Conservation (phyloP, 345 rosid genomes). For the Cardiospermum halicacabum region DNA sequence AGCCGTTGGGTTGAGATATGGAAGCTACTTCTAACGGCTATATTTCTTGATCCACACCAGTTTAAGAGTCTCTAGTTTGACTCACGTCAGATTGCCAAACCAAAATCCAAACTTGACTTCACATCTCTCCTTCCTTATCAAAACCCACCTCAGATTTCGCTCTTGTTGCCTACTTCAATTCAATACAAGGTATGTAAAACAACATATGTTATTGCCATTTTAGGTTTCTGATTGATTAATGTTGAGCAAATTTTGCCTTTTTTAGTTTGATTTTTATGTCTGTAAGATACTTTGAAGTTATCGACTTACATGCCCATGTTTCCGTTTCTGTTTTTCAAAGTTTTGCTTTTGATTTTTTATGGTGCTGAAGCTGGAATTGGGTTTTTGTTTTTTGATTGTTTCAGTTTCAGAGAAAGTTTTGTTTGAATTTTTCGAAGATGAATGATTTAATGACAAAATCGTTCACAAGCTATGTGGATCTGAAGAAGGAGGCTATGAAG, state of each 20-base stretch:
- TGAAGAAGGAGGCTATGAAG: slow-evolving; percentile 87
- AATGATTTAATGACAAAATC: slow-evolving; percentile 97
- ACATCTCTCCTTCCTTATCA: slow-evolving; percentile 4
- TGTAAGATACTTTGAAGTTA: background rate
- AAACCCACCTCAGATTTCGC: background rate
- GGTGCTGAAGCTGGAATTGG: background rate
- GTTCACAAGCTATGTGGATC: slow-evolving; percentile 82
- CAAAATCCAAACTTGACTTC: background rate
- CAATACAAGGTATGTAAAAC: slow-evolving; percentile 2
- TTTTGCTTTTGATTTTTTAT: too few relatives aligned
- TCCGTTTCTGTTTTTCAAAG: background rate
- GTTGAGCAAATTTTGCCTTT: background rate
- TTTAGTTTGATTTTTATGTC: background rate
- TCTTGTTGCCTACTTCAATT: background rate
- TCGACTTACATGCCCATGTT: background rate
- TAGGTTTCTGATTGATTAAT: background rate
- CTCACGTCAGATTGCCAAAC: background rate
- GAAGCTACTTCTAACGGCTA: slow-evolving; percentile 14
- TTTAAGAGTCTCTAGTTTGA: slow-evolving; percentile 1
- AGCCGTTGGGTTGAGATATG: slow-evolving; percentile 19
- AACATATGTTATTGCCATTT: background rate
- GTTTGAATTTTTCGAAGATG: slow-evolving; percentile 49
- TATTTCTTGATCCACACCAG: background rate
- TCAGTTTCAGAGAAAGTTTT: slow-evolving; percentile 5
- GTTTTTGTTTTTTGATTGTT: background rate